Base-by-base conservation (phyloP, 352 stramenopile species). In the Phytophthora sansomeana region DNA sequence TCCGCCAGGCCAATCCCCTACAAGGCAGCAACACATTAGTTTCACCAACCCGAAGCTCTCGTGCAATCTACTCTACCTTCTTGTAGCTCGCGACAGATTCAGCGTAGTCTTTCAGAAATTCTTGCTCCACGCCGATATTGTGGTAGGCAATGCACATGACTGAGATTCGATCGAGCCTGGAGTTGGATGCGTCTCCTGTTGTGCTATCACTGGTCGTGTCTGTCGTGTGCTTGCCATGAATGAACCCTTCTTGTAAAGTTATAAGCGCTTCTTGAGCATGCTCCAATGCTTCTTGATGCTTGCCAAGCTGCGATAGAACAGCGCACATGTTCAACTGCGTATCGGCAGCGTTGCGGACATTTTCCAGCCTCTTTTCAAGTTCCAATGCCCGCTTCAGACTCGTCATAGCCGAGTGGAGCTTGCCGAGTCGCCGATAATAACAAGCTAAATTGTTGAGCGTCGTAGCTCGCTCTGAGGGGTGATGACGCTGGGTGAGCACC, bases 371-470 rank as follows among this genome's bases (percentile, higher is more conserved):
- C 11, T 77, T 80, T 70, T 98, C 93, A 35, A 98, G 92, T 19
- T 84, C 87, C 21, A 98, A 67, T 14, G 95, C 94, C 26, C 92
- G 91, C 58, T 97, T 91, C 17, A 98, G 77, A 69, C 95, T 97
- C 29, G 87, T 87, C 67, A 98, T 85, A n/a, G 92, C 92, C 0
- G 89, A 77, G 59, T 97, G 91, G 13, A 97, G 85, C 66, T 97
- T 97, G 13, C 90, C 85, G 16, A 91, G 65, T 19, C 91, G 78
- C 2, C 93, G 80, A 65, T 97, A 98, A 72, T 97, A 98, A 71
- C 93, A 98, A 26, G 92, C 94, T 6, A 98, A 81, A 67, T 98
- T 98, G 67, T 98, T 98, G 65, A 96, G 91, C 51, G 94, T 98
- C 33, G 95, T 96, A 16, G 94, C 94, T 39, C 79, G 73, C 41